Conservation (phyloP, 768 basidiomycete genomes). For the Amanita muscaria region DNA sequence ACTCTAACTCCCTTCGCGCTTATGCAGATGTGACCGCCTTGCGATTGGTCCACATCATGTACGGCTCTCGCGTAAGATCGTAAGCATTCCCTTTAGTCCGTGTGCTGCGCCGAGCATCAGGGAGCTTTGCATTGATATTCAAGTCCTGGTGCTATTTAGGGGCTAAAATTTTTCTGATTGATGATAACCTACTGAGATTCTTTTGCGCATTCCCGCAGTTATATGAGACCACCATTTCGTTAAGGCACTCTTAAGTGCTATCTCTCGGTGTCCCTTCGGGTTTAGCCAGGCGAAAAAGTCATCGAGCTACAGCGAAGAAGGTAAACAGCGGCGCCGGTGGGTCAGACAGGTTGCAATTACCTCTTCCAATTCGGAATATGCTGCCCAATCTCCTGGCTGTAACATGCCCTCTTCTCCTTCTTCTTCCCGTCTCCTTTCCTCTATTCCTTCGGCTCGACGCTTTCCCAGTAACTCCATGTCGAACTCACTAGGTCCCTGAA, state of each 20-base stretch:
- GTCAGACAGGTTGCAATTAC: slow-evolving; percentile 33
- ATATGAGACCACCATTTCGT: slow-evolving; percentile 83
- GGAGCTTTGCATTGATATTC: slow-evolving; percentile 56
- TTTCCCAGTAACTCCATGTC: slow-evolving; percentile 67
- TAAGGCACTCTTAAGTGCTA: slow-evolving; percentile 66
- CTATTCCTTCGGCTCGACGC: slow-evolving; percentile 50
- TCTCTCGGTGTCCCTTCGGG: slow-evolving; percentile 82
- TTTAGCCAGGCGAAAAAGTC: slow-evolving; percentile 87
- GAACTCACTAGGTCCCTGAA: slow-evolving; percentile 85
- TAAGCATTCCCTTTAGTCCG: slow-evolving; percentile 52
- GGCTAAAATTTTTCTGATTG: slow-evolving; percentile 9
- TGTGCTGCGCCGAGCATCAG: slow-evolving; percentile 74
- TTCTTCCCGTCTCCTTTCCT: slow-evolving; percentile 58
- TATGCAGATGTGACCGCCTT: slow-evolving; percentile 46
- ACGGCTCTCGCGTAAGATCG: slow-evolving; percentile 69
- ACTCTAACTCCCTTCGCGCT: slow-evolving; percentile 5
- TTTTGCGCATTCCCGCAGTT: slow-evolving; percentile 68
- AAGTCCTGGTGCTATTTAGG: slow-evolving; percentile 44
- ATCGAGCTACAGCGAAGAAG: slow-evolving; percentile 48
- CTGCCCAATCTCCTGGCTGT: slow-evolving; percentile 80
- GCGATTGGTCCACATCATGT: slow-evolving; percentile 85
- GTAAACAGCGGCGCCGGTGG: slow-evolving; percentile 9
- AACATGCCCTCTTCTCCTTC: slow-evolving; percentile 75
- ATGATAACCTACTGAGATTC: slow-evolving; percentile 50
- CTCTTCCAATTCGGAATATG: slow-evolving; percentile 81